These are phyloP conservation scores for Chrysoporthe puriensis DNA, from an alignment of 2,329 filamentous ascomycete genomes.

Conservation along the genomic window DNA sequence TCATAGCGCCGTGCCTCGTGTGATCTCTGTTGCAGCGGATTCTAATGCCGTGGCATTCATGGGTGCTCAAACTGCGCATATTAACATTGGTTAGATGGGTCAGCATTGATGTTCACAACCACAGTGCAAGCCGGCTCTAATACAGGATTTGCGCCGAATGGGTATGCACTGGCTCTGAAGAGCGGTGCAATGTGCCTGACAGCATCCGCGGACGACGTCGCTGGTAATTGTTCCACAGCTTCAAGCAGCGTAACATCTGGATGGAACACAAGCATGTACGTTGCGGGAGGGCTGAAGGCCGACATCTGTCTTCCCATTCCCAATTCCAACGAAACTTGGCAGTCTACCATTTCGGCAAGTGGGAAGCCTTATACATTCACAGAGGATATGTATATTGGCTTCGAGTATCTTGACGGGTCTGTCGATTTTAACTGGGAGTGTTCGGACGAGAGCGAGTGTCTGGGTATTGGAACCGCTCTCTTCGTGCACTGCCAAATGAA, in stretches of 20 bases:
- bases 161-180: slow-evolving; percentile 16
- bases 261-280: slow-evolving; percentile 8
- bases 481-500: slow-evolving; percentile 17
- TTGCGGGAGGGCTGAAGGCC: not conserved
- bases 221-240: not conserved
- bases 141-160: slow-evolving; percentile 2
- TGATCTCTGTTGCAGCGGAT: no score
- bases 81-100: slow-evolving; percentile 6
- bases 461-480: not conserved
- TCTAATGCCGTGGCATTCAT: no score
- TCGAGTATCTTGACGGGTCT: not conserved
- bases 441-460: not conserved
- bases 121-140: slow-evolving; percentile 8
- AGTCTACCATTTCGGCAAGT: not conserved
- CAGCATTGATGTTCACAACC: slow-evolving; percentile 19
- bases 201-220: not conserved
- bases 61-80: not conserved
- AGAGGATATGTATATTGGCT: slow-evolving; percentile 18
- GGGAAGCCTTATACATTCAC: slow-evolving; percentile 18
- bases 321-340: slow-evolving; percentile 2
- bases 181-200: slow-evolving; percentile 10
- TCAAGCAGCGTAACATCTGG: not conserved
- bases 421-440: not conserved
- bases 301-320: slow-evolving; percentile 7
- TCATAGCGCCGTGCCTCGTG: no score